Conservation (phyloP, 345 rosid genomes). For the Mangifera indica region DNA sequence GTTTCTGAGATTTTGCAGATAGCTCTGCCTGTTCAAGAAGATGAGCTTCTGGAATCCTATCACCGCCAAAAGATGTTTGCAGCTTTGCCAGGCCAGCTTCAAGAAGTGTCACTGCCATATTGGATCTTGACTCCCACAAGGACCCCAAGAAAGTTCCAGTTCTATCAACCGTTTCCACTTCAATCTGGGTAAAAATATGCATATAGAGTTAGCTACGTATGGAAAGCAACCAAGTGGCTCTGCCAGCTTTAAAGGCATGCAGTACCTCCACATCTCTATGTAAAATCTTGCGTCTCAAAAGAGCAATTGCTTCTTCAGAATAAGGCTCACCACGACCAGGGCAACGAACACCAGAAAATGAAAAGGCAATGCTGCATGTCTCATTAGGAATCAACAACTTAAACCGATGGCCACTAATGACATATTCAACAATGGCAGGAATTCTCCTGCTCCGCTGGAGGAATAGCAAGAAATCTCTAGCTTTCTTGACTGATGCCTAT, state of each 20-base stretch:
- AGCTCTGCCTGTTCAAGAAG: conserved; percentile 85
- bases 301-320: conserved; percentile 89
- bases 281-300: conserved; percentile 92
- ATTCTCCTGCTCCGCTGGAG: conserved; percentile 69
- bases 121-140: conserved; percentile 83
- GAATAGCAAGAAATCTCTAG: conserved; percentile 85
- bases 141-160: conserved; percentile 97
- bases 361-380: conserved; percentile 91
- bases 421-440: conserved; percentile 92
- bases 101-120: conserved; percentile 67
- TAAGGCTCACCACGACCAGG: conserved; percentile 92
- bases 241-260: conserved; percentile 4
- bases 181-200: conserved; percentile 50
- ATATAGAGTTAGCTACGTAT: conserved; percentile 7
- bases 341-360: conserved; percentile 98
- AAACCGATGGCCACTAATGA: conserved; percentile 96
- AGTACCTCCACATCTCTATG: conserved; percentile 96
- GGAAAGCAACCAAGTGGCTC: conserved; percentile 9
- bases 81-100: conserved; percentile 94
- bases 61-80: conserved; percentile 81
- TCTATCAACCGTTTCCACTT: conserved; percentile 92
- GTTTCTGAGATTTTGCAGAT: conserved; percentile 80
- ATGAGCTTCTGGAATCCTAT: conserved; percentile 76
- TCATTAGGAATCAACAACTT: conserved; percentile 91
- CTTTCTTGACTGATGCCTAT: conserved; percentile 84